phyloP scores from a whole-genome alignment of 768 basidiomycete species.

The Sarcomyxa edulis region DNA sequence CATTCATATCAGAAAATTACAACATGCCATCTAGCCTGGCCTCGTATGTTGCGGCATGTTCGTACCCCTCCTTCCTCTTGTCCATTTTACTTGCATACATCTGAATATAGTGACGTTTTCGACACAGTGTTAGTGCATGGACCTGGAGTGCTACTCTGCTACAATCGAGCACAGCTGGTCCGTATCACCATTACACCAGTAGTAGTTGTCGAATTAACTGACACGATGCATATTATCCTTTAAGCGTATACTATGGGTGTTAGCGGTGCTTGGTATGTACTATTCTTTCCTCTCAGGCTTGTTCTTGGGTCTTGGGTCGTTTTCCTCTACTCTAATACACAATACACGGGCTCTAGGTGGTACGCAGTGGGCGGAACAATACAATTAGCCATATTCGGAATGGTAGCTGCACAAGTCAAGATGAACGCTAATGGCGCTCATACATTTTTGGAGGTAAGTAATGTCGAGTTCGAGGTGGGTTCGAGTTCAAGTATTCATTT shows the following conservation, averaged over 20 bases:
- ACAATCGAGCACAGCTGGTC: slow-evolving; percentile 47
- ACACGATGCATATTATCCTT: no score
- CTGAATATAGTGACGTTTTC: not conserved
- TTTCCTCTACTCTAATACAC: no score
- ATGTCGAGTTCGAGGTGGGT: no score
- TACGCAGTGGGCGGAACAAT: slow-evolving; percentile 49
- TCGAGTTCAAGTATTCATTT: no score
- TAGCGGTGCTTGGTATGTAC: slow-evolving; percentile 40
- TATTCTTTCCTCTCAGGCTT: no score
- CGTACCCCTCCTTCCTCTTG: no score
- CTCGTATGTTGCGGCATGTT: slow-evolving; percentile 46
- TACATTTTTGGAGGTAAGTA: slow-evolving; percentile 45
- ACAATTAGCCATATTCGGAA: slow-evolving; percentile 47
- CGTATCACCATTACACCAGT: no score
- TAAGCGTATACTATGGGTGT: slow-evolving; percentile 48
- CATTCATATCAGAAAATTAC: not conserved
- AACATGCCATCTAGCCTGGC: slow-evolving; percentile 30
- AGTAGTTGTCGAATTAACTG: no score
- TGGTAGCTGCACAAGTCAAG: slow-evolving; percentile 52
- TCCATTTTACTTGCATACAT: not conserved
- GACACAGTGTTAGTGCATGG: slow-evolving; percentile 43
- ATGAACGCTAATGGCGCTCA: slow-evolving; percentile 54
- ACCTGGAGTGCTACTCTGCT: slow-evolving; percentile 54
- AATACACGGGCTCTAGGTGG: slow-evolving; percentile 30
- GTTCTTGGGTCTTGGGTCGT: no score